phyloP scores from a whole-genome alignment of 257 asterid genomes.

The Jaltomata sinuosa region DNA sequence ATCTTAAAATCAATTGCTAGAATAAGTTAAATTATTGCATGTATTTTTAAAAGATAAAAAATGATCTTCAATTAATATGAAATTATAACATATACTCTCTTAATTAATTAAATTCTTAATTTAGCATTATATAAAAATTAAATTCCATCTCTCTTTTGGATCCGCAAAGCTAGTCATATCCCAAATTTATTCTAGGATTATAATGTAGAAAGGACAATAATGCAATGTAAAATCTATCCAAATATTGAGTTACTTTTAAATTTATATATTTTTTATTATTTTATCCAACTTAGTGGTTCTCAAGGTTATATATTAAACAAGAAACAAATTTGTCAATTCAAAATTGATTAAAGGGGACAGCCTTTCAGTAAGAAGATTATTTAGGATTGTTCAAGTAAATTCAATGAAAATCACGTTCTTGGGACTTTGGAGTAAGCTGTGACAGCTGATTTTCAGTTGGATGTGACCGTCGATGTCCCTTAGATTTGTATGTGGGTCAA shows the following conservation, averaged over 20 bases:
- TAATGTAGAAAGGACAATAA: not conserved
- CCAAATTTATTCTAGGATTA: not conserved
- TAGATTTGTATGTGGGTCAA: no score
- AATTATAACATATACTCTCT: not conserved
- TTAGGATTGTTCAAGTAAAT: not conserved
- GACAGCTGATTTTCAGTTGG: not conserved
- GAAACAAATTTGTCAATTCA: not conserved
- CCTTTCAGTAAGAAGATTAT: not conserved
- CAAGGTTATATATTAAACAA: no score
- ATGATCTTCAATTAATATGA: not conserved
- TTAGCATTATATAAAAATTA: not conserved
- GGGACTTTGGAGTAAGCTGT: not conserved
- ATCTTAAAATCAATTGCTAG: not conserved
- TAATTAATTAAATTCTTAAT: not conserved
- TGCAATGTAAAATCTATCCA: no score
- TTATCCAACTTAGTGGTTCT: no score
- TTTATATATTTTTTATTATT: no score
- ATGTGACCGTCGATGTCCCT: no score
- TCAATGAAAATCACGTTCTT: not conserved
- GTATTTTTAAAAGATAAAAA: not conserved
- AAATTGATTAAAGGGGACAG: no score
- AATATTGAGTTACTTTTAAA: not conserved
- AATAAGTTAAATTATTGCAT: not conserved
- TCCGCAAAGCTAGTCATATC: not conserved
- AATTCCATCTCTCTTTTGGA: not conserved